phyloP scores from a whole-genome alignment of 805 yeast species.

The Tetrapisispora pingtungensis region DNA sequence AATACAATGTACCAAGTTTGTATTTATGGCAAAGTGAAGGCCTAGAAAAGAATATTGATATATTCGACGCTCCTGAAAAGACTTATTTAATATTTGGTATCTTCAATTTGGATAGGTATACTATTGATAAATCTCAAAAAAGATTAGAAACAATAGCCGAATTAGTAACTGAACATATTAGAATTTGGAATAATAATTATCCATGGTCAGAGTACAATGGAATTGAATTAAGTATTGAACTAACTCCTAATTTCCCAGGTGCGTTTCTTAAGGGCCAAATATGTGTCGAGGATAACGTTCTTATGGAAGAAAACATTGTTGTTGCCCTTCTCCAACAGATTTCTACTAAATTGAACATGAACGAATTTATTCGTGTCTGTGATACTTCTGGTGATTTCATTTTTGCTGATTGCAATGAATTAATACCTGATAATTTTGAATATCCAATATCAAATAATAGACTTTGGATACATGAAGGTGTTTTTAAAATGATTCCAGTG shows the following conservation, averaged over 20 bases:
- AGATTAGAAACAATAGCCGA: conserved; percentile 1
- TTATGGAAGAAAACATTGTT: conserved; percentile 39
- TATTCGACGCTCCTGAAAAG: conserved; percentile 15
- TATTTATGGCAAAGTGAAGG: conserved; percentile 22
- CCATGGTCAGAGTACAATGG: conserved; percentile 34
- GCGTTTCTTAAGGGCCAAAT: conserved; percentile 24
- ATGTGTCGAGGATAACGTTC: conserved; percentile 34
- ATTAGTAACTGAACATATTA: conserved; percentile 6
- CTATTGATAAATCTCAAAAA: not conserved
- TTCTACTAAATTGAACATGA: conserved; percentile 18
- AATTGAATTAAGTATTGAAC: conserved; percentile 15
- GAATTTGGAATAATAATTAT: conserved; percentile 32
- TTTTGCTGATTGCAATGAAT: conserved; percentile 39
- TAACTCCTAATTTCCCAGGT: not conserved
- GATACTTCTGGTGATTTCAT: conserved; percentile 52
- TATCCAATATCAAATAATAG: conserved; percentile 37
- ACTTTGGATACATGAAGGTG: conserved; percentile 41
- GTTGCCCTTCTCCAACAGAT: conserved; percentile 33
- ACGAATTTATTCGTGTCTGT: conserved; percentile 36
- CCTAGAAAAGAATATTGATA: conserved; percentile 8
- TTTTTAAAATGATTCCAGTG: conserved; percentile 33
- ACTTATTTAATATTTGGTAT: conserved; percentile 23
- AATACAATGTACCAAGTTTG: not conserved
- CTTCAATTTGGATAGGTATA: conserved; percentile 17
- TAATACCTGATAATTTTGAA: conserved; percentile 36